Conservation (phyloP, 768 basidiomycete species). For the Heimioporus sp. region DNA sequence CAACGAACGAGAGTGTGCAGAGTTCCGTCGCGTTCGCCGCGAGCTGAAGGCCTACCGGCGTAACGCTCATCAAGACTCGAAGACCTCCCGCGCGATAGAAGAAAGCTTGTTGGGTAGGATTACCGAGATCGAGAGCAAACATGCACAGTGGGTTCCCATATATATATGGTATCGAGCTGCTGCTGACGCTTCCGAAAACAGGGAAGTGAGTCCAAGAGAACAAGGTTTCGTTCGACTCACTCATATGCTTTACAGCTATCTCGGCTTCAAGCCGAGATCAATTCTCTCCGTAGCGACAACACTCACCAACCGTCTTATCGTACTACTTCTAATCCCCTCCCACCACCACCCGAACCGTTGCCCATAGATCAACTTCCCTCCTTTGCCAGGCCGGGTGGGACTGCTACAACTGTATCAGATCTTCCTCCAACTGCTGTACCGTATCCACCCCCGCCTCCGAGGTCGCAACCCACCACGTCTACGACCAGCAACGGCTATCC, state of each 20-base stretch:
- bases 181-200: slow-evolving; percentile 16
- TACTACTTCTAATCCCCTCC: slow-evolving; percentile 48
- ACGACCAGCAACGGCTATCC: slow-evolving; percentile 14
- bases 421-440: slow-evolving; percentile 20
- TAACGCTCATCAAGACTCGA: slow-evolving; percentile 31
- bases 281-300: slow-evolving; percentile 33
- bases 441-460: slow-evolving; percentile 28
- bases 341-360: slow-evolving; percentile 54
- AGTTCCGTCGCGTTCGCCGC: slow-evolving; percentile 32
- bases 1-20: slow-evolving; percentile 29
- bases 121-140: slow-evolving; percentile 29
- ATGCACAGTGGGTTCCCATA: slow-evolving; percentile 24
- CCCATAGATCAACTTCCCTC: slow-evolving; percentile 43
- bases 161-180: background rate
- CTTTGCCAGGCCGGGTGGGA: slow-evolving; percentile 35
- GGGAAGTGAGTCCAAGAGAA: slow-evolving; percentile 28
- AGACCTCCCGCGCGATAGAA: slow-evolving; percentile 37
- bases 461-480: slow-evolving; percentile 8
- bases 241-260: slow-evolving; percentile 27
- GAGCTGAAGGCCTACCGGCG: slow-evolving; percentile 30
- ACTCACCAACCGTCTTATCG: slow-evolving; percentile 23
- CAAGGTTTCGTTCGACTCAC: slow-evolving; percentile 16
- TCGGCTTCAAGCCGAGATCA: slow-evolving; percentile 35
- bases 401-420: slow-evolving; percentile 16
- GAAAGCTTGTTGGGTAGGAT: slow-evolving; percentile 33